These are phyloP conservation scores for Colletotrichum liaoningense DNA, from an alignment of 2,329 filamentous ascomycete genomes.

Conservation along the genomic window DNA sequence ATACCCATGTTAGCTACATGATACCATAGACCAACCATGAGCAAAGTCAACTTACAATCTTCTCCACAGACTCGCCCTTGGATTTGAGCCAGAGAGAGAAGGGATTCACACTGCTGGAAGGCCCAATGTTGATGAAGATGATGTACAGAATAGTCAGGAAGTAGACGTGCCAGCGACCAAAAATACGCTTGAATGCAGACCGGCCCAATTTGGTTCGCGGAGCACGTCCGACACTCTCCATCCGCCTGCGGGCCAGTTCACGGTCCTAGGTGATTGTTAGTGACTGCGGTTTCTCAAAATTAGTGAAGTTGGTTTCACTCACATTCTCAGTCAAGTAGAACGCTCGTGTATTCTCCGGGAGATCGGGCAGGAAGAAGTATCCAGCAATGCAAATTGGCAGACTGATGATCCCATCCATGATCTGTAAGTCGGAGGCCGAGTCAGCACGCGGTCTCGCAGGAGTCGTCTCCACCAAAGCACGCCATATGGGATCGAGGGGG, in stretches of 20 bases:
- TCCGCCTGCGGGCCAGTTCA: constrained; percentile 12
- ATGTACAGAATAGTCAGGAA: constrained; percentile 49
- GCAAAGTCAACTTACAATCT: constrained; percentile 59
- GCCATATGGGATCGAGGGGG: neutral
- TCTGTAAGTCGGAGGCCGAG: constrained; percentile 31
- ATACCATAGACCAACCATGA: too few species aligned
- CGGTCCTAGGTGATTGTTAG: constrained; percentile 9
- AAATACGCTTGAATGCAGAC: constrained; percentile 30
- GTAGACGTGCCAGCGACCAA: constrained; percentile 49
- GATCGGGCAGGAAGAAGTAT: constrained; percentile 50
- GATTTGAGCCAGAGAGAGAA: constrained; percentile 54
- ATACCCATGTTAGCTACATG: too few species aligned
- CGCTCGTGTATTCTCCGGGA: constrained; percentile 43
- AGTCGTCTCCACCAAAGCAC: neutral
- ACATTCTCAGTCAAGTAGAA: constrained; percentile 40
- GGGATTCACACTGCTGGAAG: constrained; percentile 49
- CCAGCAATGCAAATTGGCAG: constrained; percentile 53
- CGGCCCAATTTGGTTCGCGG: constrained; percentile 62
- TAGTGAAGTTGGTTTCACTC: neutral
- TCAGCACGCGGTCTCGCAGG: neutral
- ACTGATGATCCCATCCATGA: constrained; percentile 57
- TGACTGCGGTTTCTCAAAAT: too few species aligned
- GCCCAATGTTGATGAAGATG: constrained; percentile 61
- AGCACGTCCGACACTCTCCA: constrained; percentile 59
- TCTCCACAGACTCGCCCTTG: constrained; percentile 58